Evolutionary conservation across 345 rosid genomes (phyloP).

Genomic region (Populus deltoides): DNA sequence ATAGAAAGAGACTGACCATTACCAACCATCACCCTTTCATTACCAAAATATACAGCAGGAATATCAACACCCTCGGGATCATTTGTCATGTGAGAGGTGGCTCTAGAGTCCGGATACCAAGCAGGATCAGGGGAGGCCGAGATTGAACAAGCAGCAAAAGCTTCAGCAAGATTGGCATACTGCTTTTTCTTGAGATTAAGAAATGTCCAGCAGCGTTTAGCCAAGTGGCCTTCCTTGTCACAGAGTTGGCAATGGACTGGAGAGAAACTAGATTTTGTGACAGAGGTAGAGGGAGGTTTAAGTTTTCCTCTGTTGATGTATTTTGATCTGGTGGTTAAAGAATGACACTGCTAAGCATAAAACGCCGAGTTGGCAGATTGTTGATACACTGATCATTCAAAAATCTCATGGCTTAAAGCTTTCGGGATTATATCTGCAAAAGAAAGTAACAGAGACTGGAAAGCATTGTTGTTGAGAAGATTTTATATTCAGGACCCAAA

Average conservation of each 20-base stretch:
- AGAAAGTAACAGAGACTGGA: background rate
- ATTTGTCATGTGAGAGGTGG: background rate
- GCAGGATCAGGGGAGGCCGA: background rate
- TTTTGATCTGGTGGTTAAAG: too few species aligned
- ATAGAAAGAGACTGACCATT: background rate
- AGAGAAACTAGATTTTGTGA: background rate
- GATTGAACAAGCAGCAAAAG: background rate
- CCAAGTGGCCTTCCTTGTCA: background rate
- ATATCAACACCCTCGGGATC: background rate
- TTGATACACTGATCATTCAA: background rate
- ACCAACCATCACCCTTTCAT: background rate
- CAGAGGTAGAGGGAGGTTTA: background rate
- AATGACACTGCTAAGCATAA: background rate
- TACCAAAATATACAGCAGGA: background rate
- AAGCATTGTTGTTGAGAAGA: too few species aligned
- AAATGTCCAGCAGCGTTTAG: background rate
- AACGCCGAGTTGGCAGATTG: background rate
- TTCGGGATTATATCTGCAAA: background rate
- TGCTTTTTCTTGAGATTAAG: background rate
- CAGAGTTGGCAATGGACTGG: background rate
- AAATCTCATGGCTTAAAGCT: slow-evolving; percentile 1
- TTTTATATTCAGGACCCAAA: too few species aligned
- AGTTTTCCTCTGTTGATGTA: background rate
- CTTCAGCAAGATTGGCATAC: background rate
- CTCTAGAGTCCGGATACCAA: background rate